Evolutionary conservation across 352 stramenopile species (phyloP).

Genomic region (Globisporangium echinulatum): DNA sequence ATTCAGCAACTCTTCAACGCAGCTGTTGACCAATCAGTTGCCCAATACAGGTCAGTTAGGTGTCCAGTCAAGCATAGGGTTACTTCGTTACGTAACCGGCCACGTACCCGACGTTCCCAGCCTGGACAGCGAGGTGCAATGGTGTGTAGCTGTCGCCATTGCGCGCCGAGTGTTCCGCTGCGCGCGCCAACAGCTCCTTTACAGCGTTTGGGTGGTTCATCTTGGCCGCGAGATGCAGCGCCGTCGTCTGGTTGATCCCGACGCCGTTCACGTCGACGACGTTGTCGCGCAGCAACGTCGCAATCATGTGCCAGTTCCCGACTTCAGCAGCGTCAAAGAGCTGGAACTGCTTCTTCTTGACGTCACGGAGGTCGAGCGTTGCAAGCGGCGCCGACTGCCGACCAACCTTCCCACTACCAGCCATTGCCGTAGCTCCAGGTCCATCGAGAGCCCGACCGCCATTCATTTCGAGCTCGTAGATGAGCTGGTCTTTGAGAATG

Average conservation of each 20-base stretch:
- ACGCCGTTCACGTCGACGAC: slow-evolving; percentile 85
- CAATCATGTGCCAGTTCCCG: slow-evolving; percentile 78
- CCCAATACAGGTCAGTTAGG: too few relatives aligned
- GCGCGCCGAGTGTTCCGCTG: slow-evolving; percentile 52
- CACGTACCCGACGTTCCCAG: slow-evolving; percentile 57
- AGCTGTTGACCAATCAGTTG: slow-evolving; percentile 19
- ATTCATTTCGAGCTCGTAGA: slow-evolving; percentile 78
- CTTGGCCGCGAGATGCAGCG: slow-evolving; percentile 63
- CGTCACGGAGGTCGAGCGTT: slow-evolving; percentile 77
- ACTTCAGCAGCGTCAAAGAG: slow-evolving; percentile 81
- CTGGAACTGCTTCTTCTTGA: slow-evolving; percentile 88
- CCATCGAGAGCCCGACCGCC: slow-evolving; percentile 29
- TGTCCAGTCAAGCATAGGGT: too few relatives aligned
- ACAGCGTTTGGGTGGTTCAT: slow-evolving; percentile 77
- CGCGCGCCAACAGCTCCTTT: slow-evolving; percentile 62
- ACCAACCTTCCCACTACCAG: neutral
- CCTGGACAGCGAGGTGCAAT: slow-evolving; percentile 68
- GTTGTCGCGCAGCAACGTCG: slow-evolving; percentile 73
- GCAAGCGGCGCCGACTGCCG: slow-evolving; percentile 61
- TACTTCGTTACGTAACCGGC: neutral
- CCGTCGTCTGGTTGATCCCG: slow-evolving; percentile 82
- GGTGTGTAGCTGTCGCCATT: slow-evolving; percentile 81
- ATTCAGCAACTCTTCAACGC: slow-evolving; percentile 67
- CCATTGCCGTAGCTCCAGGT: slow-evolving; percentile 23
- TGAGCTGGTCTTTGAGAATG: slow-evolving; percentile 77